Evolutionary conservation across 148 eudicot genomes (phyloP).

Genomic region (Heliamphora exappendiculata): DNA sequence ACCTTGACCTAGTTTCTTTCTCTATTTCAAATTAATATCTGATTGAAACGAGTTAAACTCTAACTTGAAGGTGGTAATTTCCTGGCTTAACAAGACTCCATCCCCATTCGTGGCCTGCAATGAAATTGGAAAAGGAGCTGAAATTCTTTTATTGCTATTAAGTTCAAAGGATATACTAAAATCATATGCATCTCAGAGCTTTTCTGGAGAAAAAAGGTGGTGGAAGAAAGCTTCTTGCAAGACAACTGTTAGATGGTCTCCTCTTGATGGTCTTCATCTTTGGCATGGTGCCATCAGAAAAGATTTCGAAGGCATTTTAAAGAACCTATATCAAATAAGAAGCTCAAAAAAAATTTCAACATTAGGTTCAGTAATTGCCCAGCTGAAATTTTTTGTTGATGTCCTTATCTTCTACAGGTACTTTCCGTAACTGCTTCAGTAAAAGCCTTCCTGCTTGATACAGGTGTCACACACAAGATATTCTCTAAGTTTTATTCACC

Average conservation of each 20-base stretch:
- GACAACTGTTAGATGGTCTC: conserved; percentile 20
- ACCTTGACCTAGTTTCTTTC: conserved; percentile 2
- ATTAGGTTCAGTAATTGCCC: conserved; percentile 35
- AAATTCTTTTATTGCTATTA: conserved; percentile 23
- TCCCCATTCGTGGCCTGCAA: conserved; percentile 16
- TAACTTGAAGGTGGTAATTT: conserved; percentile 49
- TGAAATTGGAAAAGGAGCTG: conserved; percentile 24
- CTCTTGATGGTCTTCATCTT: conserved; percentile 41
- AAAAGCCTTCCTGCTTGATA: conserved; percentile 3
- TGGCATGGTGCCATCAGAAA: conserved; percentile 65
- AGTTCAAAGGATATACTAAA: conserved; percentile 26
- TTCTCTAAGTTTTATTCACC: neutral
- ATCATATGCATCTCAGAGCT: conserved; percentile 17
- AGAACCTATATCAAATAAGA: conserved; percentile 43
- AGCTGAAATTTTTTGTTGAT: conserved; percentile 60
- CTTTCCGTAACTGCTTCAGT: neutral
- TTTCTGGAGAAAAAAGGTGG: conserved; percentile 20
- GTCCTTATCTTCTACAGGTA: conserved; percentile 72
- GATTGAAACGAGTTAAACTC: conserved; percentile 14
- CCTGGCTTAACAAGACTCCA: conserved; percentile 47
- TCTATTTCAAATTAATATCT: conserved; percentile 14
- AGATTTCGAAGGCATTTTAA: conserved; percentile 42
- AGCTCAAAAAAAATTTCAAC: conserved; percentile 31
- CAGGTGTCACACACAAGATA: neutral
- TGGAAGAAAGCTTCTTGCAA: conserved; percentile 13